Evolutionary conservation across 1,284 basidiomycete genomes (phyloP).

Genomic region (Meira miltonrushii): DNA sequence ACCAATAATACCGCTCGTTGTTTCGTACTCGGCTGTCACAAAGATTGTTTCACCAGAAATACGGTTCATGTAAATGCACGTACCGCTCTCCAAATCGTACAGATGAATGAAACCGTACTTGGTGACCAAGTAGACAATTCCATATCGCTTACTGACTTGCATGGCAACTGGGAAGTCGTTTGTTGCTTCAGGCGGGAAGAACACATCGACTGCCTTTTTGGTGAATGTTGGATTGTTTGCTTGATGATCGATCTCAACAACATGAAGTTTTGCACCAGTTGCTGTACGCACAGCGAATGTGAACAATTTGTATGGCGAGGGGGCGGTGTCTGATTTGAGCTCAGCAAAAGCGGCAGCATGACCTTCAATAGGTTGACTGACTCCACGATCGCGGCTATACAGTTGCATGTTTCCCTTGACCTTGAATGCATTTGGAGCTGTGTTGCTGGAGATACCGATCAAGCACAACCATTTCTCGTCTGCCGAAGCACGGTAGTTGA

Average conservation of each 20-base stretch:
- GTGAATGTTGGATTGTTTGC: constrained; percentile 90
- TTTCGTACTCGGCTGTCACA: constrained; percentile 93
- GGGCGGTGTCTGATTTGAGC: constrained; percentile 59
- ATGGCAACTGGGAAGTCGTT: constrained; percentile 99
- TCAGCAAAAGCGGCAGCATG: constrained; percentile 96
- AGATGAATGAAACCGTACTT: constrained; percentile 99
- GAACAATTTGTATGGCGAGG: constrained; percentile 68
- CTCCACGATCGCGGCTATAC: constrained; percentile 79
- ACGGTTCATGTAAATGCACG: constrained; percentile 99
- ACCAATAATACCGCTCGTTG: constrained; percentile 90
- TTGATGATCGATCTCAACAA: constrained; percentile 96
- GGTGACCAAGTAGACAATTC: constrained; percentile 94
- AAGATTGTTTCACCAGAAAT: constrained; percentile 99
- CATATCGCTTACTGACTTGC: constrained; percentile 96
- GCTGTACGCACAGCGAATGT: constrained; percentile 92
- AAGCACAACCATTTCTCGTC: constrained; percentile 98
- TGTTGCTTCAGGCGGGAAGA: constrained; percentile 95
- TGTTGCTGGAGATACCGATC: constrained; percentile 90
- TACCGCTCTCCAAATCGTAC: constrained; percentile 96
- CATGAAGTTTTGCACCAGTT: constrained; percentile 95
- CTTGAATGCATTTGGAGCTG: constrained; percentile 62
- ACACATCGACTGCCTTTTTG: constrained; percentile 98
- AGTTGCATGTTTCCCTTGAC: constrained; percentile 77
- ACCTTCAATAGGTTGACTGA: constrained; percentile 97
- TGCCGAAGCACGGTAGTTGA: constrained; percentile 87